These are phyloP conservation scores for Pilatotrama ljubarskyi DNA, from an alignment of 768 basidiomycete species.

Conservation along the genomic window DNA sequence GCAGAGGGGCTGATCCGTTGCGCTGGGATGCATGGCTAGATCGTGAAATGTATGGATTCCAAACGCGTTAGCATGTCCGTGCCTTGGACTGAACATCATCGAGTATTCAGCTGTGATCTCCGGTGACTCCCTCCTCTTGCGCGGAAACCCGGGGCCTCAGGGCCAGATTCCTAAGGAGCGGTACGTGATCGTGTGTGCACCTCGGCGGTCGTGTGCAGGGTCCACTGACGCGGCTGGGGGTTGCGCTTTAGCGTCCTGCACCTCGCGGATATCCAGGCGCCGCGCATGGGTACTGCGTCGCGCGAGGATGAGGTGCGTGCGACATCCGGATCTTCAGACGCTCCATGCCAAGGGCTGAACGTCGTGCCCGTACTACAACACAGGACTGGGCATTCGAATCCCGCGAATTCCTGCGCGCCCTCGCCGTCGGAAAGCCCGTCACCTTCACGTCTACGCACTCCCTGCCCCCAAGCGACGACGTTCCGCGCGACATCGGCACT, in stretches of 20 bases:
- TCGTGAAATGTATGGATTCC: constrained; percentile 38
- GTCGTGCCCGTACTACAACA: background rate
- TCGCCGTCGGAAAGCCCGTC: constrained; percentile 89
- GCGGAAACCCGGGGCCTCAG: constrained; percentile 73
- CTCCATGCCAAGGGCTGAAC: background rate
- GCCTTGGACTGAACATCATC: constrained; percentile 28
- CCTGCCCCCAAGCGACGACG: constrained; percentile 72
- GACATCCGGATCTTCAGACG: background rate
- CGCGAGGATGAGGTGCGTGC: constrained; percentile 83
- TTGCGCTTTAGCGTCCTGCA: constrained; percentile 70
- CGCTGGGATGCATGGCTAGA: constrained; percentile 22
- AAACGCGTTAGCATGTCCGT: constrained; percentile 6
- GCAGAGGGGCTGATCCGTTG: background rate
- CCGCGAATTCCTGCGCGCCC: constrained; percentile 84
- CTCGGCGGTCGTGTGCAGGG: background rate
- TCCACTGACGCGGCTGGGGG: constrained; percentile 3
- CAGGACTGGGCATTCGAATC: constrained; percentile 92
- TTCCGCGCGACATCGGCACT: constrained; percentile 75
- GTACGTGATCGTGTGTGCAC: constrained; percentile 41
- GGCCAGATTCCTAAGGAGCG: constrained; percentile 91
- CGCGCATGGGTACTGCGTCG: constrained; percentile 71
- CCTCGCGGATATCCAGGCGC: constrained; percentile 84
- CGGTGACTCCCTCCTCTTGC: constrained; percentile 85
- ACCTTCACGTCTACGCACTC: constrained; percentile 82
- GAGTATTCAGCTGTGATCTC: constrained; percentile 75